Percentiles rank a stretch among this genome's conserved stretches.
Evolutionary conservation across 805 yeast genomes (phyloP).

Genomic region (Candida anglica): DNA sequence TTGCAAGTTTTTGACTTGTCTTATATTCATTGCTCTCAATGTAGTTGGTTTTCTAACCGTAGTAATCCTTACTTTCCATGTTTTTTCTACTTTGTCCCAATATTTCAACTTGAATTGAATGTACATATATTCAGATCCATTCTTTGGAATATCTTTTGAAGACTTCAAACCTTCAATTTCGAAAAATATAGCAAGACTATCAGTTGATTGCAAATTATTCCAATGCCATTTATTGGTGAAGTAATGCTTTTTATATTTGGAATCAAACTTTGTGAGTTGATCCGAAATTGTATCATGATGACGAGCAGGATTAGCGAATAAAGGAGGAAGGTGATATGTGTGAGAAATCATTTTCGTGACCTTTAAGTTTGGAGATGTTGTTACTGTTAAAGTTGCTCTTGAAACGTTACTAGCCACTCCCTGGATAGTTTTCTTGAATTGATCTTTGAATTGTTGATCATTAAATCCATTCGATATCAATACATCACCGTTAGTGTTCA

Average conservation of each 20-base stretch:
- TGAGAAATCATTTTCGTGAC: conserved; percentile 27
- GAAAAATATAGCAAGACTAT: conserved; percentile 27
- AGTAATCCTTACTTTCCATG: conserved; percentile 25
- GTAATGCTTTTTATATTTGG: conserved; percentile 23
- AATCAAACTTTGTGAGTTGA: conserved; percentile 25
- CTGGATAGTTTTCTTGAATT: conserved; percentile 8
- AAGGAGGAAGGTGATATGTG: conserved; percentile 31
- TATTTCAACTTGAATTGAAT: conserved; percentile 31
- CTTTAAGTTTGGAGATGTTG: conserved; percentile 29
- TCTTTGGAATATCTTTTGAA: conserved; percentile 11
- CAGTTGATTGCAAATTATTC: conserved; percentile 14
- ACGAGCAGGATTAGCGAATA: conserved; percentile 13
- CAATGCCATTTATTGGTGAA: conserved; percentile 38
- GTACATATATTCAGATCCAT: conserved; percentile 18
- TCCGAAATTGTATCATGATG: conserved; percentile 33
- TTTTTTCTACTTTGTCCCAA: conserved; percentile 15
- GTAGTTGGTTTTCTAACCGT: conserved; percentile 29
- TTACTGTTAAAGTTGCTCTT: conserved; percentile 19
- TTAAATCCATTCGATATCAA: conserved; percentile 25
- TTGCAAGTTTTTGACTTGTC: conserved; percentile 12
- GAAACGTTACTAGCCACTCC: background rate
- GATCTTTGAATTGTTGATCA: conserved; percentile 16
- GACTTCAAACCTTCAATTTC: conserved; percentile 27
- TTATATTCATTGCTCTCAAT: conserved; percentile 11
- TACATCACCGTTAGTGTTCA: conserved; percentile 30